Conservation (phyloP, 2,329 filamentous ascomycete species). For the Verticillium nubilum region DNA sequence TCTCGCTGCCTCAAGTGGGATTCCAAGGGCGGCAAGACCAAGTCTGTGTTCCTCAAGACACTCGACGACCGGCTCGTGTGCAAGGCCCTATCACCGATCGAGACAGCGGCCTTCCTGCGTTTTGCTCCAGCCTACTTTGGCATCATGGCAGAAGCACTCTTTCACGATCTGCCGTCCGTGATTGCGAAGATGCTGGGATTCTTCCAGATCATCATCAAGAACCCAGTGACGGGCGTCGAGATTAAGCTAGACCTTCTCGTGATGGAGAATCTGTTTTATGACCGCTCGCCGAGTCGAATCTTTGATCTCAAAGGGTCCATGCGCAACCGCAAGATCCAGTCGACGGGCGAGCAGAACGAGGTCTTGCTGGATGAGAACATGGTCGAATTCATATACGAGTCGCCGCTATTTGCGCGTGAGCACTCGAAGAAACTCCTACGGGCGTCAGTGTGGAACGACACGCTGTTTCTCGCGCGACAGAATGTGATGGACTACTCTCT, state of each 20-base stretch:
- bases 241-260: slow-evolving; percentile 91
- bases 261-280: slow-evolving; percentile 98
- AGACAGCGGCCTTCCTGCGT: slow-evolving; percentile 88
- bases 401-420: slow-evolving; percentile 88
- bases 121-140: slow-evolving; percentile 97
- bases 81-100: slow-evolving; percentile 84
- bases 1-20: slow-evolving; percentile 97
- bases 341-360: slow-evolving; percentile 92
- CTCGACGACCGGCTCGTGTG: slow-evolving; percentile 90
- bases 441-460: slow-evolving; percentile 95
- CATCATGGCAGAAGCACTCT: slow-evolving; percentile 94
- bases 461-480: slow-evolving; percentile 85
- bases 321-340: slow-evolving; percentile 96
- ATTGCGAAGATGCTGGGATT: slow-evolving; percentile 99
- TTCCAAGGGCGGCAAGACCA: slow-evolving; percentile 95
- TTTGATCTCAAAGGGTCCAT: slow-evolving; percentile 98
- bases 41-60: slow-evolving; percentile 95
- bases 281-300: slow-evolving; percentile 80
- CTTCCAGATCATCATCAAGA: slow-evolving; percentile 96
- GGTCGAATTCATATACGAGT: slow-evolving; percentile 98
- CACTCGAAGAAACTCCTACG: slow-evolving; percentile 92
- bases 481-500: slow-evolving; percentile 99
- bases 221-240: slow-evolving; percentile 82
- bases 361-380: slow-evolving; percentile 97
- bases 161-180: slow-evolving; percentile 90